Evolutionary conservation across 495 filamentous ascomycete genomes (phyloP).

Genomic region (Pseudomonodictys pantanalensis): DNA sequence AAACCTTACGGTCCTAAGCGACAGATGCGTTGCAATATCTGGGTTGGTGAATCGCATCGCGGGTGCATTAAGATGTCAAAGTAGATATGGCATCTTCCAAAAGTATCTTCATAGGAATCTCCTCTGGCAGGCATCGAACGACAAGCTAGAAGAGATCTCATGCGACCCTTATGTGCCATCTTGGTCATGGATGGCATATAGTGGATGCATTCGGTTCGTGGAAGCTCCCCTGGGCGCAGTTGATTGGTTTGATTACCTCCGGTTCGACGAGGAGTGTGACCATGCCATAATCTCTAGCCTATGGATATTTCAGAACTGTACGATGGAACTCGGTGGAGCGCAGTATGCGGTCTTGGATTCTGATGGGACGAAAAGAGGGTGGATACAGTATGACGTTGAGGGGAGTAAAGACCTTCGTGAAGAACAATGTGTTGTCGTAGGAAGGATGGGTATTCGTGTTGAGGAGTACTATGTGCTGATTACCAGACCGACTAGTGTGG

Average conservation of each 20-base stretch:
- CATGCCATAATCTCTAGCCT: not conserved
- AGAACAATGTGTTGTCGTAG: slow-evolving; percentile 7
- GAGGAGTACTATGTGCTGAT: slow-evolving; percentile 7
- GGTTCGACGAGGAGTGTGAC: slow-evolving; percentile 9
- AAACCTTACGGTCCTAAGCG: slow-evolving; percentile 7
- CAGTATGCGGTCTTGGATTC: slow-evolving; percentile 9
- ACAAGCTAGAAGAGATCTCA: slow-evolving; percentile 4
- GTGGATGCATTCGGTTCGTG: slow-evolving; percentile 9
- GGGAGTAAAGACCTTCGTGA: not conserved
- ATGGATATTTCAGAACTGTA: not conserved
- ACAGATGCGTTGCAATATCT: slow-evolving; percentile 12
- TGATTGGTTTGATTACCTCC: slow-evolving; percentile 17
- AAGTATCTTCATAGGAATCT: slow-evolving; percentile 16
- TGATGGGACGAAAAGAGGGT: not conserved
- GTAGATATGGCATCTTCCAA: slow-evolving; percentile 16
- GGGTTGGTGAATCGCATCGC: slow-evolving; percentile 11
- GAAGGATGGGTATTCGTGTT: not conserved
- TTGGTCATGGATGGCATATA: slow-evolving; percentile 23
- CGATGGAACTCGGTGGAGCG: not conserved
- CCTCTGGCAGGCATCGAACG: slow-evolving; percentile 6
- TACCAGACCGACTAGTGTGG: slow-evolving; percentile 2
- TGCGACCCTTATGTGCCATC: slow-evolving; percentile 5
- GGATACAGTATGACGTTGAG: slow-evolving; percentile 14
- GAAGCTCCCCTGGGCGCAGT: not conserved
- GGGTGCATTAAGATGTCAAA: slow-evolving; percentile 4